Percentiles rank a stretch among this genome's conserved stretches.
Evolutionary conservation across 352 stramenopile species (phyloP).

Genomic region (Pilasporangium apinafurcum): DNA sequence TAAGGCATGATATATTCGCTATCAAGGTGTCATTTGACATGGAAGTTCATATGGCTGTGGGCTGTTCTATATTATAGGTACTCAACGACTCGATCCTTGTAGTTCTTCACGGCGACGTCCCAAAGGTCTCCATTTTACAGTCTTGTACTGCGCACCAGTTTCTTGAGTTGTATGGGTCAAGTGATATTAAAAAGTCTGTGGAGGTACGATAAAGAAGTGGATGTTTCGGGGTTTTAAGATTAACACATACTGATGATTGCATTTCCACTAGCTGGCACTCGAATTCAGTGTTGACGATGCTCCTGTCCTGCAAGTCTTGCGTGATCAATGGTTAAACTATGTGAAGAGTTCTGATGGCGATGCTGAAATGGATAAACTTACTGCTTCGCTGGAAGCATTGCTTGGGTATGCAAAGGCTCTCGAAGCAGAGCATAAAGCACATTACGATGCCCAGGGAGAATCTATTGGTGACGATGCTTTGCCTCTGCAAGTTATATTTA

Average conservation of each 20-base stretch:
- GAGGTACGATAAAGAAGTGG: constrained; percentile 30
- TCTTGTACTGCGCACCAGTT: constrained; percentile 70
- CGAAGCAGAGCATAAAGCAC: constrained; percentile 29
- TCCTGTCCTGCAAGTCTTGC: constrained; percentile 36
- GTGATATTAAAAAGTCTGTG: constrained; percentile 56
- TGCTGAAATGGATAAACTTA: constrained; percentile 25
- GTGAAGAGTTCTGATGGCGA: constrained; percentile 6
- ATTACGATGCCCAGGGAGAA: constrained; percentile 27
- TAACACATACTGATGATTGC: neutral
- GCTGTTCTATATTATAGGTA: constrained; percentile 31
- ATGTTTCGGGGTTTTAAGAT: neutral
- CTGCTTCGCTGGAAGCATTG: constrained; percentile 37
- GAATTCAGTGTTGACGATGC: constrained; percentile 70
- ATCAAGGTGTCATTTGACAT: neutral
- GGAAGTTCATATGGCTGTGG: too few relatives aligned
- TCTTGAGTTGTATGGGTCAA: constrained; percentile 55
- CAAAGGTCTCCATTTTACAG: constrained; percentile 67
- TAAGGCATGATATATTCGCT: constrained; percentile 7
- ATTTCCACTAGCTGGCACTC: constrained; percentile 50
- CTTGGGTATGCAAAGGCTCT: constrained; percentile 35
- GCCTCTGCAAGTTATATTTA: constrained; percentile 81
- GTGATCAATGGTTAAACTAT: constrained; percentile 40
- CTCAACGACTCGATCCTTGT: constrained; percentile 61
- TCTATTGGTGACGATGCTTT: constrained; percentile 14
- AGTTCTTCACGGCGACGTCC: constrained; percentile 63